A percentile compares a stretch with the other conserved stretches of the same genome.
Conservation (phyloP, 257 asterid genomes). For the Jacaranda copaia region DNA sequence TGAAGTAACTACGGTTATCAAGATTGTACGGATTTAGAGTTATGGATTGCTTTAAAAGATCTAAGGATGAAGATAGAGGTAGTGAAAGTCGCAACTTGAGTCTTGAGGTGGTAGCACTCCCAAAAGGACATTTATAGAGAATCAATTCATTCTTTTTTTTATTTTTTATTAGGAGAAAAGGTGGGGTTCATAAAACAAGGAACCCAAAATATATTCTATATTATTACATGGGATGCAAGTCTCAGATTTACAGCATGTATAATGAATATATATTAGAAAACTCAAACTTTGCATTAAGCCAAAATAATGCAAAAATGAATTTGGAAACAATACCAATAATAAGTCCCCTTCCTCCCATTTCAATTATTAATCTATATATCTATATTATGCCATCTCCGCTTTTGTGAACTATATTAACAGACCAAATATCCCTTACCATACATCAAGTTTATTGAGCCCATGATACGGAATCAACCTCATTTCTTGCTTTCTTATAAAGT, state of each 20-base stretch:
- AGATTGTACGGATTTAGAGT: constrained; percentile 65
- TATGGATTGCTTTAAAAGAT: constrained; percentile 69
- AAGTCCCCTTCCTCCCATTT: constrained; percentile 30
- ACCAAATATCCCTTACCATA: constrained; percentile 27
- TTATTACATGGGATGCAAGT: neutral
- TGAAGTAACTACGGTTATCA: constrained; percentile 64
- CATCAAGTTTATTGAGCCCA: constrained; percentile 60
- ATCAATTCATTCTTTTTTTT: neutral
- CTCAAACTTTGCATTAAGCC: too few species aligned
- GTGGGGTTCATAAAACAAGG: neutral
- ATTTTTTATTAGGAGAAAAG: too few species aligned
- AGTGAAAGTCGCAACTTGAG: constrained; percentile 42
- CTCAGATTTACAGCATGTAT: constrained; percentile 20
- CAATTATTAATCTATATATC: constrained; percentile 24
- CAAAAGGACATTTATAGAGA: neutral
- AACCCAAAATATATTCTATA: neutral
- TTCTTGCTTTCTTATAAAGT: constrained; percentile 88
- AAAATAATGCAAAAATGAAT: constrained; percentile 24
- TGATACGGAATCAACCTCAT: constrained; percentile 80
- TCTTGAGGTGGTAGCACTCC: too few species aligned
- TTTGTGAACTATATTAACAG: constrained; percentile 30
- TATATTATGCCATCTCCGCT: constrained; percentile 9
- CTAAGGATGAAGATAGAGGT: constrained; percentile 39
- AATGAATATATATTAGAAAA: constrained; percentile 5
- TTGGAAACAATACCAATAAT: neutral